phyloP scores from a whole-genome alignment of 768 basidiomycete species.

The Crepidotus variabilis region DNA sequence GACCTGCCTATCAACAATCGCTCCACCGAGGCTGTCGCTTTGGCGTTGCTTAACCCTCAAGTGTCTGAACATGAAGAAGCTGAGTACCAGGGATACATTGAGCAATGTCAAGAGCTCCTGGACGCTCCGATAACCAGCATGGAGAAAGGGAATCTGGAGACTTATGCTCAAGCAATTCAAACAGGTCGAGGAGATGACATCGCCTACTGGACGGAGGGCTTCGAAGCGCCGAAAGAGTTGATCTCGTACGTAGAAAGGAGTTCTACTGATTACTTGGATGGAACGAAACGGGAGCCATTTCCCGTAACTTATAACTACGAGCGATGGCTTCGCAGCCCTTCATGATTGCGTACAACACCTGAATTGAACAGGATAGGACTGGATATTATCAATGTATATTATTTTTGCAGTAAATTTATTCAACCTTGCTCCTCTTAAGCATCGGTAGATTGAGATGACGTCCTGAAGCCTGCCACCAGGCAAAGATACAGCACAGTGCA shows the following conservation, averaged over 20 bases:
- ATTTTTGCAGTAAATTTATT: background rate
- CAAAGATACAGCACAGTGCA: constrained; percentile 21
- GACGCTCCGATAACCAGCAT: constrained; percentile 46
- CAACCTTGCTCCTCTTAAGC: background rate
- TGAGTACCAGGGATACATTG: constrained; percentile 81
- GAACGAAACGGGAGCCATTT: constrained; percentile 55
- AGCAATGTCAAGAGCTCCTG: constrained; percentile 65
- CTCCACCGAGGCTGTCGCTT: constrained; percentile 59
- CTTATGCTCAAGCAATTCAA: constrained; percentile 51
- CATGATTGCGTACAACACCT: background rate
- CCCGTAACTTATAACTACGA: constrained; percentile 47
- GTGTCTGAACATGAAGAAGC: constrained; percentile 62
- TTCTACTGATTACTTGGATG: constrained; percentile 60
- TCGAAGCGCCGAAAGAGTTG: constrained; percentile 38
- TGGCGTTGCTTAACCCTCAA: constrained; percentile 52
- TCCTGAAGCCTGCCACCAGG: constrained; percentile 27
- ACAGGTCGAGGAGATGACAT: constrained; percentile 38
- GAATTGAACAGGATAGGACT: background rate
- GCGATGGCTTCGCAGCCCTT: constrained; percentile 33
- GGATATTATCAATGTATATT: background rate
- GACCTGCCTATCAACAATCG: constrained; percentile 34
- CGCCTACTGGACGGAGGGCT: constrained; percentile 27
- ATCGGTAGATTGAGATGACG: constrained; percentile 2
- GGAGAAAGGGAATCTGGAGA: constrained; percentile 53
- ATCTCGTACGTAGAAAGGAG: constrained; percentile 40